Base-by-base conservation (phyloP, 768 basidiomycete species). In the Phylloporus scabripes region DNA sequence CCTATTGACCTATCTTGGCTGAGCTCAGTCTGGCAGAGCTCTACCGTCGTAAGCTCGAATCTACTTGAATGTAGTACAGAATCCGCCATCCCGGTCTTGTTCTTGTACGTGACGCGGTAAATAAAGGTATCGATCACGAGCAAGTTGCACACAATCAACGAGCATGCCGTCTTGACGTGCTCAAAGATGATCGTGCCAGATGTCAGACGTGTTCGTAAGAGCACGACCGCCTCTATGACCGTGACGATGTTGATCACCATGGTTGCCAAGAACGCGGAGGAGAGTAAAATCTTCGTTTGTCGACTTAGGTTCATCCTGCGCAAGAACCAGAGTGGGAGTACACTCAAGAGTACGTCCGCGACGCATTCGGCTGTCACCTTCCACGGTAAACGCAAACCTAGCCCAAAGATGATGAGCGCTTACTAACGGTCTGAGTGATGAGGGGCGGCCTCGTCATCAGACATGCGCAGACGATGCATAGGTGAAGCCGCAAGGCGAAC, bases 131-230 rank as follows among this genome's bases (percentile, higher is more conserved):
- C 53, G 26, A 60, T 60, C 24, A 59, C 62, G 1, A 63, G 50
- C 24, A 56, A 11, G 42, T 64, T 62, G 36, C 63, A 64, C 11
- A 62, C 52, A 39, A 62, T 45, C 38, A 58, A 28, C 14, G 54
- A 50, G 28, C 47, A 55, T 17, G 43, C 54, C 32, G 50, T 54
- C 36, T 61, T 59, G 45, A 64, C 50, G 5, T 65, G 57, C 10
- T 49, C 64, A 7, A 54, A 51, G 34, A 64, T 31, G 49, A 61
- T 50, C 12, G 51, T 47, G n/a, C 53, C 53, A 1, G 53, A 49
- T 2, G 47, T 50, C 1, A 50, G 3, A 11, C 15, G 18, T 2
- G 50, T 40, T 7, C 4, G 33, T 4, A 57, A 50, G n/a, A 58
- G 42, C 1, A 44, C 20, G 5, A 55, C 33, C 10, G 50, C 42